Evolutionary conservation across 2,329 filamentous ascomycete species (phyloP), one percentile per base, ranked within the genome.

Genomic region (Arthrobotrys megalospora): DNA sequence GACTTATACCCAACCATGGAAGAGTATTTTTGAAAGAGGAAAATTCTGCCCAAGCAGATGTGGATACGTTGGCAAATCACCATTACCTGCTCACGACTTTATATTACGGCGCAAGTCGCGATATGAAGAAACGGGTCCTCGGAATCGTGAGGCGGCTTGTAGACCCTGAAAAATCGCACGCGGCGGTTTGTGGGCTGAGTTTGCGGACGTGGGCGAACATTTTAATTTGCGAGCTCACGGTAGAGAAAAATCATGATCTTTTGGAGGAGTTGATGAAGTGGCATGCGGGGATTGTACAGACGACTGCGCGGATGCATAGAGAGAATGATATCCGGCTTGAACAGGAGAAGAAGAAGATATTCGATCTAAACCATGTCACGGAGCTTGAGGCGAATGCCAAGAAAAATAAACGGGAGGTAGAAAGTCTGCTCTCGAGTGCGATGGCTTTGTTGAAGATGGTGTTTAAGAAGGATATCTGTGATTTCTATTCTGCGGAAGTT

Each of bases 71-170:
- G 50, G 86, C 90, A 72, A 92, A 92, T 77, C 90, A 92, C 76
- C 90, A 92, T 75, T 90, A 92, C 82, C 86, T 92, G 48, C 85
- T 92, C 2, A 90, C 88, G 80, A 90, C 89, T 0, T 85, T 92
- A 3, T 92, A 89, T 82, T 92, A 90, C 89, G 88, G 88, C 81
- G 89, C 60, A 86, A 90, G 6, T 89, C 88, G 3, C 85, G 85
- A 5, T 83, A 88, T 0, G 85, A 87, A 68, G 36, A 65, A 60
- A 21, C 52, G 75, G 41, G 43, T 72, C 24, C 21, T 68, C 3
- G 41, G 52, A 68, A 84, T 89, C 19, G 86, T 92, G 10, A 88
- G 90, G 82, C 86, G 88, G 67, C 85, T 92, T 1, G 89, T 92
- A 2, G 83, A 85, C 16, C 88, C 90, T 0, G 87, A 86, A 19